A percentile compares a stretch with the other conserved stretches of the same genome.
phyloP scores from a whole-genome alignment of 495 filamentous ascomycete genomes.

The Aspergillus ostianus region DNA sequence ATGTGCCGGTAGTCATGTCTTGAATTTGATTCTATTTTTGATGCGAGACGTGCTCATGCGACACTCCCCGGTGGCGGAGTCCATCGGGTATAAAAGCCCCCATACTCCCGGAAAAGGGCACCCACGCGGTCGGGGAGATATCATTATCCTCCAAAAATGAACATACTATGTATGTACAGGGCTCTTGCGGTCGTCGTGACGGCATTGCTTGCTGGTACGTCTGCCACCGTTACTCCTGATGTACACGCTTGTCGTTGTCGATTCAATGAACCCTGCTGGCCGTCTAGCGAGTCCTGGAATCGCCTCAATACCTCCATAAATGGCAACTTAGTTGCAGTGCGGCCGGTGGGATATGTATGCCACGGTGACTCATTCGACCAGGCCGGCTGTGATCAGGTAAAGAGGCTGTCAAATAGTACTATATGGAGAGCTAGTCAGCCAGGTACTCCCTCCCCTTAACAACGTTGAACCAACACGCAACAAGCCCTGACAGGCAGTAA shows the following conservation, averaged over 20 bases:
- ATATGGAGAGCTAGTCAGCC: constrained; percentile 28
- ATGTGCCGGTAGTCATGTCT: too few species aligned
- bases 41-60: background rate
- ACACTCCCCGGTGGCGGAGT: background rate
- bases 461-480: background rate
- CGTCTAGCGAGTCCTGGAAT: constrained; percentile 35
- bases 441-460: constrained; percentile 19
- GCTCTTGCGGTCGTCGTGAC: background rate
- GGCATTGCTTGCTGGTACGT: background rate
- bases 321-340: constrained; percentile 38
- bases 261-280: constrained; percentile 37
- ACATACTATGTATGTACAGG: background rate
- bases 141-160: background rate
- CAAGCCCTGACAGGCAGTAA: background rate
- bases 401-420: constrained; percentile 24
- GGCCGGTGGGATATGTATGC: constrained; percentile 40
- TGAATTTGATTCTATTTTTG: background rate
- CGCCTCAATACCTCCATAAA: constrained; percentile 35
- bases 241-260: constrained; percentile 22
- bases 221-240: background rate
- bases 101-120: background rate
- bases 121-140: background rate
- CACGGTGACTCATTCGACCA: constrained; percentile 32
- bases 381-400: constrained; percentile 26
- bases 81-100: background rate